Evolutionary conservation across 805 yeast species (phyloP).

Genomic region (Saccharomycopsis capsularis): DNA sequence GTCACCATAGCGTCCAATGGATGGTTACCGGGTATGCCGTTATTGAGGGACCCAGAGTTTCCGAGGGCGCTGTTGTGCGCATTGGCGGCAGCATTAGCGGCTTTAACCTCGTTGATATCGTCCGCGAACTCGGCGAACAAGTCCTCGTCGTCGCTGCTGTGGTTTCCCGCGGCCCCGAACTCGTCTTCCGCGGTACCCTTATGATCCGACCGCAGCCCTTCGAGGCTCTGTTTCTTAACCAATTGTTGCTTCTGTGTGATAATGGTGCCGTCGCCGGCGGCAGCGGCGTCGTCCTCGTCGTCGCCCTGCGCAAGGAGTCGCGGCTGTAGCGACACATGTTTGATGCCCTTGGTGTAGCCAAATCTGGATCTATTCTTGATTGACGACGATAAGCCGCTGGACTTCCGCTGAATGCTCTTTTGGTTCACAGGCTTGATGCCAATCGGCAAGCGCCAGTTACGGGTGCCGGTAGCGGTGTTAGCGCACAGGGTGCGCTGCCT

Average conservation of each 20-base stretch:
- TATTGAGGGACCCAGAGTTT: neutral
- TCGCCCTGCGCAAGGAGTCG: constrained; percentile 12
- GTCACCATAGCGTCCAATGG: neutral
- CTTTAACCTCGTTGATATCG: constrained; percentile 12
- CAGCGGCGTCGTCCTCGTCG: constrained; percentile 17
- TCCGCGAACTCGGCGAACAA: constrained; percentile 18
- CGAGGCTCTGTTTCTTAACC: neutral
- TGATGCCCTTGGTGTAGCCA: constrained; percentile 12
- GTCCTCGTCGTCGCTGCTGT: constrained; percentile 15
- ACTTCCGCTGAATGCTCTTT: constrained; percentile 6
- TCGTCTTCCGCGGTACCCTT: neutral
- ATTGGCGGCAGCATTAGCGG: neutral
- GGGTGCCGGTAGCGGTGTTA: constrained; percentile 1
- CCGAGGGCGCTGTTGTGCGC: neutral
- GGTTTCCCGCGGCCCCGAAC: neutral
- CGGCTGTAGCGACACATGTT: constrained; percentile 19
- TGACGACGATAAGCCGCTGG: neutral
- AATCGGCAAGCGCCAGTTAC: constrained; percentile 19
- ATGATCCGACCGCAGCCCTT: neutral
- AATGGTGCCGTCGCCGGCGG: constrained; percentile 9
- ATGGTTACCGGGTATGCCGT: too few species aligned
- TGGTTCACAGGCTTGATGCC: constrained; percentile 16
- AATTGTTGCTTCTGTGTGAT: neutral
- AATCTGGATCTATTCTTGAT: neutral
- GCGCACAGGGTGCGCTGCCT: constrained; percentile 15